A percentile compares a stretch with the other conserved stretches of the same genome.
Evolutionary conservation across 805 yeast species (phyloP).

Genomic region (Blastobotrys terrestris): DNA sequence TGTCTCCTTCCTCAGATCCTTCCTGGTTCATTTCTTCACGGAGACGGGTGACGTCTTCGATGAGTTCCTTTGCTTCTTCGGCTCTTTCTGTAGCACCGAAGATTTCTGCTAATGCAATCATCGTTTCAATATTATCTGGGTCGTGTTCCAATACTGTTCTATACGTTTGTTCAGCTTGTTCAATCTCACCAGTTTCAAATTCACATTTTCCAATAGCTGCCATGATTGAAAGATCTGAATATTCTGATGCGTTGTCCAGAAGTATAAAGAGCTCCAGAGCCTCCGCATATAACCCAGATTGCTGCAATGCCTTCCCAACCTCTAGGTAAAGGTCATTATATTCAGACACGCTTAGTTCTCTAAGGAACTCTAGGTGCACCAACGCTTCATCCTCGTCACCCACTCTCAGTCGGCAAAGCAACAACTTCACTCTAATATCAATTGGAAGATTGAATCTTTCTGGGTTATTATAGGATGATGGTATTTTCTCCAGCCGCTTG

Average conservation of each 20-base stretch:
- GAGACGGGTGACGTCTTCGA: not conserved
- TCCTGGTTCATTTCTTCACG: not conserved
- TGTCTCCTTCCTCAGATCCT: not conserved
- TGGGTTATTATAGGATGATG: slow-evolving; percentile 3
- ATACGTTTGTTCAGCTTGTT: slow-evolving; percentile 28
- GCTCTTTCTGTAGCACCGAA: slow-evolving; percentile 39
- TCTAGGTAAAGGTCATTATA: slow-evolving; percentile 68
- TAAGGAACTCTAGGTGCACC: slow-evolving; percentile 55
- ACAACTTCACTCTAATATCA: slow-evolving; percentile 80
- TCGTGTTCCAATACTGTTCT: slow-evolving; percentile 22
- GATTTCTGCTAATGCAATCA: slow-evolving; percentile 76
- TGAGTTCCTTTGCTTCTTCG: slow-evolving; percentile 1
- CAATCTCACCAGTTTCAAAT: slow-evolving; percentile 42
- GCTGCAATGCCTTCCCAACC: slow-evolving; percentile 70
- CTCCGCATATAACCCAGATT: slow-evolving; percentile 61
- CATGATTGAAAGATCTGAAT: not conserved
- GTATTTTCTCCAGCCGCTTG: slow-evolving; percentile 9
- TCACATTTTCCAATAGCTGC: slow-evolving; percentile 8
- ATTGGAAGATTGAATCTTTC: slow-evolving; percentile 55
- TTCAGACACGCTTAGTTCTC: slow-evolving; percentile 51
- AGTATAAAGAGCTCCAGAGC: slow-evolving; percentile 58
- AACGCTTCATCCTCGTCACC: slow-evolving; percentile 55
- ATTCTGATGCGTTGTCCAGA: not conserved
- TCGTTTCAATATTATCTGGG: slow-evolving; percentile 56
- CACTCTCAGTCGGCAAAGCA: slow-evolving; percentile 61